A percentile compares a stretch with the other conserved stretches of the same genome.
Conservation (phyloP, 139 green algal species). For the Auxenochlorella protothecoides region DNA sequence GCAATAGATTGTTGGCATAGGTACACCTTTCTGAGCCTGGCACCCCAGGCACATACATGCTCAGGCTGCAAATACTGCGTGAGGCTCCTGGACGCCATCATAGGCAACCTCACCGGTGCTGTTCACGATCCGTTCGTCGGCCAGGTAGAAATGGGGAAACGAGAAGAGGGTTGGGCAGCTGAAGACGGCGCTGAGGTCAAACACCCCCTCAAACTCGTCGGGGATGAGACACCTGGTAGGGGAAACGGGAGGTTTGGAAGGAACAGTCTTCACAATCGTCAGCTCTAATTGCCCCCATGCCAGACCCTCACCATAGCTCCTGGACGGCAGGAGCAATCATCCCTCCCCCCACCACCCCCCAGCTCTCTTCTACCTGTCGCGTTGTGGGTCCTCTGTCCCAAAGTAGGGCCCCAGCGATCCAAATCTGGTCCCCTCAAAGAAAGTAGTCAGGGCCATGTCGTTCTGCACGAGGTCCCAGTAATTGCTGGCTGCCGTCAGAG, state of each 20-base stretch:
- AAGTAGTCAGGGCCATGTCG: conserved; percentile 1
- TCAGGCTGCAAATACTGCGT: too few relatives aligned
- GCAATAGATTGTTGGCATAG: neutral
- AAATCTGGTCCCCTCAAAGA: conserved; percentile 2
- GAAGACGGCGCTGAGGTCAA: neutral
- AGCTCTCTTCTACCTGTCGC: neutral
- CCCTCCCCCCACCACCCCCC: too few relatives aligned
- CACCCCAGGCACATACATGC: neutral
- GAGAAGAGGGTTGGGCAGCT: conserved; percentile 19
- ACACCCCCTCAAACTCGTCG: conserved; percentile 1
- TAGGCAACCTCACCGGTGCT: neutral
- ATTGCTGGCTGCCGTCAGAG: neutral
- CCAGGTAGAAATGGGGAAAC: conserved; percentile 21
- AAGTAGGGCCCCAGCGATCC: conserved; percentile 11
- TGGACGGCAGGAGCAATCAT: too few relatives aligned
- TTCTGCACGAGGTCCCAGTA: conserved; percentile 10
- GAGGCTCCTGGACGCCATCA: neutral
- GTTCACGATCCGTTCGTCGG: neutral
- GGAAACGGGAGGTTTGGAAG: neutral
- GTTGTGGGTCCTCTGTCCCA: neutral
- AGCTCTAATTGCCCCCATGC: too few relatives aligned
- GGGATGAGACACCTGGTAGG: neutral
- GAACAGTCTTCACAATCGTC: neutral
- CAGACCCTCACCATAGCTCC: too few relatives aligned
- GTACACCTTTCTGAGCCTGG: too few relatives aligned